These are phyloP conservation scores for Pulveroboletus sp. DNA, from an alignment of 768 basidiomycete genomes.

Conservation along the genomic window DNA sequence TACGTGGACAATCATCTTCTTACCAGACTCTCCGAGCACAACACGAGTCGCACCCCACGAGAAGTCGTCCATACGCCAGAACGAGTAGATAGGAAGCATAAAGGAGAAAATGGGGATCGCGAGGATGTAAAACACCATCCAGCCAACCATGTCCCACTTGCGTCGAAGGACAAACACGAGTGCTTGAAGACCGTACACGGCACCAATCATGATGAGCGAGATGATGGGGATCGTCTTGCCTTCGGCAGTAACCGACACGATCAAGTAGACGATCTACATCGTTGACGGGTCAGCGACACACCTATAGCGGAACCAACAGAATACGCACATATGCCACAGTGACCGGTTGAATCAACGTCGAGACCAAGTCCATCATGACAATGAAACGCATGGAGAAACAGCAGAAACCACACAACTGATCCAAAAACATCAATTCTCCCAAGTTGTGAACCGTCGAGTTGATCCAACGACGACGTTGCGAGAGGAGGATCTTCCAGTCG, in stretches of 20 bases:
- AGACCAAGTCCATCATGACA: slow-evolving; percentile 94
- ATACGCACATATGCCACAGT: slow-evolving; percentile 83
- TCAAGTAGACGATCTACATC: slow-evolving; percentile 76
- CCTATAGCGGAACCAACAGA: neutral
- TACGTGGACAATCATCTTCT: slow-evolving; percentile 94
- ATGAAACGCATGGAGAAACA: slow-evolving; percentile 99
- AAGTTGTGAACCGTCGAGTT: slow-evolving; percentile 99
- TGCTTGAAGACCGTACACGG: slow-evolving; percentile 93
- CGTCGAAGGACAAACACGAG: slow-evolving; percentile 88
- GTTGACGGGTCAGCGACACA: slow-evolving; percentile 4
- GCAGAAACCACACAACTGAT: slow-evolving; percentile 93
- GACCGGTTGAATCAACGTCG: slow-evolving; percentile 81
- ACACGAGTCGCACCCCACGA: slow-evolving; percentile 93
- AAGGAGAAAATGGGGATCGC: slow-evolving; percentile 94
- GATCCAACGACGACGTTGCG: slow-evolving; percentile 99
- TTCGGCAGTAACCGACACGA: slow-evolving; percentile 72
- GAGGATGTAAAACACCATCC: slow-evolving; percentile 95
- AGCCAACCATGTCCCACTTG: slow-evolving; percentile 98
- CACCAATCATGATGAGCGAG: slow-evolving; percentile 90
- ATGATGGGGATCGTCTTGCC: slow-evolving; percentile 70
- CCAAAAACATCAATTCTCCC: slow-evolving; percentile 87
- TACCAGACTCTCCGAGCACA: slow-evolving; percentile 91
- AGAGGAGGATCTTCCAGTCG: slow-evolving; percentile 90
- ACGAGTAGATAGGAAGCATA: slow-evolving; percentile 89
- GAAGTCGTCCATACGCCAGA: slow-evolving; percentile 99